Evolutionary conservation across 2,329 filamentous ascomycete genomes (phyloP).

Genomic region (Didymella sp.): DNA sequence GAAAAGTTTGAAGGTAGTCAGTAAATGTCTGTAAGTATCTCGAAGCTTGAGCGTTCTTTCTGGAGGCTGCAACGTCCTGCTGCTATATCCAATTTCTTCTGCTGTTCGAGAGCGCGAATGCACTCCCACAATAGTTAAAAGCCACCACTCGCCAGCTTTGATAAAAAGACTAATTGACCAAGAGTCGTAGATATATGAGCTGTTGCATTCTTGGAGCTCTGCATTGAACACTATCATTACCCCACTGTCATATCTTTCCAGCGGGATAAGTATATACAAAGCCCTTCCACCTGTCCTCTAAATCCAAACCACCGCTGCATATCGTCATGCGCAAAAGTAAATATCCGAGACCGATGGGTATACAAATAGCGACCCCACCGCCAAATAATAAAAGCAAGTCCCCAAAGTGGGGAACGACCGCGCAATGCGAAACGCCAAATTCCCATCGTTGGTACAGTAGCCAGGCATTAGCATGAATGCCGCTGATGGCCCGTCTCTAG

Average conservation of each 20-base stretch:
- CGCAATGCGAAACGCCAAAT: constrained; percentile 29
- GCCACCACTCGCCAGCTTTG: neutral
- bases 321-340: constrained; percentile 23
- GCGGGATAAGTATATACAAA: constrained; percentile 14
- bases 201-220: constrained; percentile 9
- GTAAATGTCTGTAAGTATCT: too few relatives aligned
- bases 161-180: neutral
- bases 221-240: constrained; percentile 12
- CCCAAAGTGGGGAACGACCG: constrained; percentile 16
- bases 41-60: too few relatives aligned
- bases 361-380: constrained; percentile 40
- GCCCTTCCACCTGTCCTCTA: neutral
- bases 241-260: constrained; percentile 2
- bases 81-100: too few relatives aligned
- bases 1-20: too few relatives aligned
- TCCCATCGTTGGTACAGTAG: constrained; percentile 17
- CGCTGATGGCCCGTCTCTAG: constrained; percentile 9
- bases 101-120: too few relatives aligned
- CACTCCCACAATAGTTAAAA: neutral
- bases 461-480: neutral
- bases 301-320: constrained; percentile 13
- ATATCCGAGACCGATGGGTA: constrained; percentile 42
- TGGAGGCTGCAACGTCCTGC: too few relatives aligned
- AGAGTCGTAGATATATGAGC: neutral
- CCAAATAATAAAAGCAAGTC: constrained; percentile 21